Percentiles rank a stretch among this genome's conserved stretches.
Conservation (phyloP, 768 basidiomycete species). For the Porpolomopsis calyptriformis region DNA sequence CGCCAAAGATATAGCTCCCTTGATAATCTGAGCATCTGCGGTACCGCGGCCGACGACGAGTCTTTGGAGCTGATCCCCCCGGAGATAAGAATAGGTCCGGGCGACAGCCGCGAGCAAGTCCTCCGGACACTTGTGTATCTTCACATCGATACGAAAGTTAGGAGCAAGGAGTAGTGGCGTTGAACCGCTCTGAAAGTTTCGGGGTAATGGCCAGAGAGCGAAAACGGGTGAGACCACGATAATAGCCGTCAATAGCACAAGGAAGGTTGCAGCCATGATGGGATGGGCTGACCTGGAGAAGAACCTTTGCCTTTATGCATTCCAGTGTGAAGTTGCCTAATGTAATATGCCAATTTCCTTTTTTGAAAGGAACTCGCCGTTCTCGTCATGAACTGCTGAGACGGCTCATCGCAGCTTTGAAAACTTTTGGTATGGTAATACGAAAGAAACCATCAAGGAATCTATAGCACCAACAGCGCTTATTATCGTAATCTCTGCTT, state of each 20-base stretch:
- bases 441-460: no score
- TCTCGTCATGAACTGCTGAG: no score
- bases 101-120: slow-evolving; percentile 51
- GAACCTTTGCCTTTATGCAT: not conserved
- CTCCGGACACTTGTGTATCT: slow-evolving; percentile 34
- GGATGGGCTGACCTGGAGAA: not conserved
- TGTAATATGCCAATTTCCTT: no score
- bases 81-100: slow-evolving; percentile 34
- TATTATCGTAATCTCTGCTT: no score
- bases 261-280: not conserved
- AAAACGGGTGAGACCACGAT: slow-evolving; percentile 5
- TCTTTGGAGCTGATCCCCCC: slow-evolving; percentile 45
- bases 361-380: no score
- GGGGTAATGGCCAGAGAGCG: slow-evolving; percentile 29
- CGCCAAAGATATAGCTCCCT: slow-evolving; percentile 30
- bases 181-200: slow-evolving; percentile 32
- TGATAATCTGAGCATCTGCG: slow-evolving; percentile 30
- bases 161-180: slow-evolving; percentile 36
- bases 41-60: slow-evolving; percentile 51
- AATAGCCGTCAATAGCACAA: slow-evolving; percentile 6
- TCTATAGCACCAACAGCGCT: no score
- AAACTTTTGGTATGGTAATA: no score
- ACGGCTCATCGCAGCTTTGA: no score
- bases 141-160: slow-evolving; percentile 39
- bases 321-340: no score